phyloP scores from a whole-genome alignment of 352 stramenopile species.

The Globisporangium perplexum region DNA sequence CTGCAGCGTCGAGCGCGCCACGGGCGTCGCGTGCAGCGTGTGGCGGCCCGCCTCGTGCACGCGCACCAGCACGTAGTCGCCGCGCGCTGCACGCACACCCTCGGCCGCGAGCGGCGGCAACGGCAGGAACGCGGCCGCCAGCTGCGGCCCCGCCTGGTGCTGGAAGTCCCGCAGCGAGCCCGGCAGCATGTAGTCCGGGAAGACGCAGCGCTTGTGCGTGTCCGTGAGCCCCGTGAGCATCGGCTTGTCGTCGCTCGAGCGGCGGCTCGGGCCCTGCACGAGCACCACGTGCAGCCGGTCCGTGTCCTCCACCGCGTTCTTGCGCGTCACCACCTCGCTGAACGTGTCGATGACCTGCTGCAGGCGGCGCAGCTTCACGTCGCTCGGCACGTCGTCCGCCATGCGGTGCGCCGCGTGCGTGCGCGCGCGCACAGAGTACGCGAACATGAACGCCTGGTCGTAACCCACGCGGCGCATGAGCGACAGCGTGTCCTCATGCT shows the following conservation, averaged over 20 bases:
- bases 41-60: constrained; percentile 75
- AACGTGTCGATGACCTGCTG: constrained; percentile 96
- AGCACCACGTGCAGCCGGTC: constrained; percentile 93
- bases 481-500: constrained; percentile 93
- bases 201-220: constrained; percentile 89
- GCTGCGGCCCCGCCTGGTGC: constrained; percentile 19
- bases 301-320: constrained; percentile 90
- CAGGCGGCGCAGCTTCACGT: constrained; percentile 94
- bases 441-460: constrained; percentile 99
- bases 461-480: constrained; percentile 86
- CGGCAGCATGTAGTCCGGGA: constrained; percentile 52
- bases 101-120: constrained; percentile 25
- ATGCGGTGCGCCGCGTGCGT: constrained; percentile 95
- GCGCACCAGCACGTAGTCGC: constrained; percentile 83
- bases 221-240: constrained; percentile 86
- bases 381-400: constrained; percentile 93
- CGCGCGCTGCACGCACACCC: constrained; percentile 41
- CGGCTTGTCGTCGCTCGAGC: constrained; percentile 58
- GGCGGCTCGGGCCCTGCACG: constrained; percentile 91
- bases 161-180: constrained; percentile 41
- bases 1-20: constrained; percentile 67
- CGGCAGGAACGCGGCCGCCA: constrained; percentile 40
- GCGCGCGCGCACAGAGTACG: constrained; percentile 94
- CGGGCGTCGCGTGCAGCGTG: constrained; percentile 76
- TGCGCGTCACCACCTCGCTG: constrained; percentile 84